Conservation (phyloP, 768 basidiomycete genomes). For the Rhizopogon rudus region DNA sequence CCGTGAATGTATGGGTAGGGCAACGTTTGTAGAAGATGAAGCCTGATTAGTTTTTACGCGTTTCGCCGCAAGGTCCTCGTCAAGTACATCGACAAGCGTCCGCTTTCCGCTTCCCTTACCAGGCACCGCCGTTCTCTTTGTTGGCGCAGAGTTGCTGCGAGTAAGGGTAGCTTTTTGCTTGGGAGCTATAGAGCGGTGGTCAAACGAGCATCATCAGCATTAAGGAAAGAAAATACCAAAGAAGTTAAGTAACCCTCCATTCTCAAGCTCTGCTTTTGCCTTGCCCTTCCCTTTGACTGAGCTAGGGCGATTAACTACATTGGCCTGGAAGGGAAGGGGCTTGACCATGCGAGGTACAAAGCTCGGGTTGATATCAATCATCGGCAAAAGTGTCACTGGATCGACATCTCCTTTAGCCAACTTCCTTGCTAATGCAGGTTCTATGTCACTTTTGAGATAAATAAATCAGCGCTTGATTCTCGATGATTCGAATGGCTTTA, state of each 20-base stretch:
- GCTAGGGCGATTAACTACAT: conserved; percentile 19
- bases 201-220: conserved; percentile 32
- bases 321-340: conserved; percentile 29
- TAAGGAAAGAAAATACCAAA: conserved; percentile 43
- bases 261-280: conserved; percentile 17
- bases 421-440: conserved; percentile 54
- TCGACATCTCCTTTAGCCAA: conserved; percentile 68
- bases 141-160: conserved; percentile 25
- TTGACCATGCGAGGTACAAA: conserved; percentile 54
- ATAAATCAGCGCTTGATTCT: neutral
- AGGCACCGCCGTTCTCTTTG: conserved; percentile 16
- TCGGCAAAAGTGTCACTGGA: conserved; percentile 62
- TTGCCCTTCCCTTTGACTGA: conserved; percentile 46
- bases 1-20: conserved; percentile 28
- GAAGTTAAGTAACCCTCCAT: conserved; percentile 50
- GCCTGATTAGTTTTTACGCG: conserved; percentile 38
- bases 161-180: conserved; percentile 19
- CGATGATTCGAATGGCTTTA: conserved; percentile 26
- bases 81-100: conserved; percentile 66
- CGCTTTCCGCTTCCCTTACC: conserved; percentile 75
- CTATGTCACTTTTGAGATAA: conserved; percentile 49
- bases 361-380: conserved; percentile 73
- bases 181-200: conserved; percentile 26
- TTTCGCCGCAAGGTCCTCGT: conserved; percentile 52
- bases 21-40: conserved; percentile 10